Percentiles rank a stretch among this genome's conserved stretches.
Conservation (phyloP, 1,284 basidiomycete species). For the Albatrellus sp. region DNA sequence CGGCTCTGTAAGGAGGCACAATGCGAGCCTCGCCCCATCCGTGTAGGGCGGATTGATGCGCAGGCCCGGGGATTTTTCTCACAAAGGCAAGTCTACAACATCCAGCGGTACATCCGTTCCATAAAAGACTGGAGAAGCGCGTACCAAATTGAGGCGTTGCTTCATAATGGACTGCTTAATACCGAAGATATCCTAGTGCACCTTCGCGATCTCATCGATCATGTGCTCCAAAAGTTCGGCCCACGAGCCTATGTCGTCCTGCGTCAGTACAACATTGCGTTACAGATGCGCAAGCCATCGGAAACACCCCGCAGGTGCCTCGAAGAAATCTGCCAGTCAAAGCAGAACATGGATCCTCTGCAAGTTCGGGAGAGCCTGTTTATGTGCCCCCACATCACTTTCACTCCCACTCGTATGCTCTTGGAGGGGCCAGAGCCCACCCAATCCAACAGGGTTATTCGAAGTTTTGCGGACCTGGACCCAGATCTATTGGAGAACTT, state of each 20-base stretch:
- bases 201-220: slow-evolving; percentile 27
- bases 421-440: slow-evolving; percentile 57
- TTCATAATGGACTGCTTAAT: slow-evolving; percentile 41
- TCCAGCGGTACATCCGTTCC: slow-evolving; percentile 26
- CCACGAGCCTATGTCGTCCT: slow-evolving; percentile 29
- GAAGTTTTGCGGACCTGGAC: slow-evolving; percentile 37
- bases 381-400: slow-evolving; percentile 45
- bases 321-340: slow-evolving; percentile 17
- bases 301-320: slow-evolving; percentile 39
- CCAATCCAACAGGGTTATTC: slow-evolving; percentile 51
- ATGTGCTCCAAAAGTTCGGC: slow-evolving; percentile 19
- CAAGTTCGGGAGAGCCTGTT: slow-evolving; percentile 22
- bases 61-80: slow-evolving; percentile 31
- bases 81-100: slow-evolving; percentile 25
- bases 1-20: slow-evolving; percentile 5
- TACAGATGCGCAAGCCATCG: slow-evolving; percentile 23
- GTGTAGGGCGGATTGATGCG: slow-evolving; percentile 24
- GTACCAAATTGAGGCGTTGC: slow-evolving; percentile 52
- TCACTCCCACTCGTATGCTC: slow-evolving; percentile 55
- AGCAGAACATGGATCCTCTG: not conserved
- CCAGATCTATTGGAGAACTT: slow-evolving; percentile 32
- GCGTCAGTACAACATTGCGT: slow-evolving; percentile 30
- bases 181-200: slow-evolving; percentile 32
- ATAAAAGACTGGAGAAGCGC: slow-evolving; percentile 38
- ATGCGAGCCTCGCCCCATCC: slow-evolving; percentile 8